Conservation (phyloP, 306 rosid species). For the Geum urbanum region DNA sequence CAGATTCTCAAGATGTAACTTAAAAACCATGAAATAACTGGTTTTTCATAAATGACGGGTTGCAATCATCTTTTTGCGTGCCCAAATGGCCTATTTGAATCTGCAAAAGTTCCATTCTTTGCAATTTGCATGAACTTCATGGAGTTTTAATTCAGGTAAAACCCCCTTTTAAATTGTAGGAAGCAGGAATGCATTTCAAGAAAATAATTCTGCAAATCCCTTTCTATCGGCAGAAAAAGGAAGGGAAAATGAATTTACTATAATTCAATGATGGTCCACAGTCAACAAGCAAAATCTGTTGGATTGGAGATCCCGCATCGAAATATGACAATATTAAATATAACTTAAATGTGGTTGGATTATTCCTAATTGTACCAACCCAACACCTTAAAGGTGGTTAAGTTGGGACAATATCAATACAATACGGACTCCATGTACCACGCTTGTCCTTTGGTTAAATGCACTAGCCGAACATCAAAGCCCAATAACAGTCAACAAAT, state of each 20-base stretch:
- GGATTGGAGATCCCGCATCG: too few relatives aligned
- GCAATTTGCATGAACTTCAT: conserved; percentile 3
- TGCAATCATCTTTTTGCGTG: background rate
- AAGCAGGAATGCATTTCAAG: background rate
- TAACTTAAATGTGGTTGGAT: too few relatives aligned
- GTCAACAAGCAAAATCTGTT: background rate
- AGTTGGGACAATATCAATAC: too few relatives aligned
- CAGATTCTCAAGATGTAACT: too few relatives aligned
- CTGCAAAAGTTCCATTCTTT: background rate
- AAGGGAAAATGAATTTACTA: background rate
- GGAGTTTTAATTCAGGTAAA: background rate
- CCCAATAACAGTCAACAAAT: background rate
- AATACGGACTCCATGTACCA: too few relatives aligned
- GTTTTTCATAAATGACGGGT: background rate
- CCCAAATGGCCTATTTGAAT: background rate
- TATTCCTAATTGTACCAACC: too few relatives aligned
- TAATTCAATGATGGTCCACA: background rate
- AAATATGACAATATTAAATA: too few relatives aligned
- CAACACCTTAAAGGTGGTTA: too few relatives aligned
- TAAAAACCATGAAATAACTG: background rate
- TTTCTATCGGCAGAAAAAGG: background rate
- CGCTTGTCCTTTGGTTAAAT: too few relatives aligned
- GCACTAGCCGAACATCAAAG: background rate
- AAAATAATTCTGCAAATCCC: background rate
- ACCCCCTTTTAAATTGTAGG: background rate